Percentiles rank a stretch among this genome's conserved stretches.
Conservation (phyloP, 1,284 basidiomycete genomes). For the Kwoniella shivajii region DNA sequence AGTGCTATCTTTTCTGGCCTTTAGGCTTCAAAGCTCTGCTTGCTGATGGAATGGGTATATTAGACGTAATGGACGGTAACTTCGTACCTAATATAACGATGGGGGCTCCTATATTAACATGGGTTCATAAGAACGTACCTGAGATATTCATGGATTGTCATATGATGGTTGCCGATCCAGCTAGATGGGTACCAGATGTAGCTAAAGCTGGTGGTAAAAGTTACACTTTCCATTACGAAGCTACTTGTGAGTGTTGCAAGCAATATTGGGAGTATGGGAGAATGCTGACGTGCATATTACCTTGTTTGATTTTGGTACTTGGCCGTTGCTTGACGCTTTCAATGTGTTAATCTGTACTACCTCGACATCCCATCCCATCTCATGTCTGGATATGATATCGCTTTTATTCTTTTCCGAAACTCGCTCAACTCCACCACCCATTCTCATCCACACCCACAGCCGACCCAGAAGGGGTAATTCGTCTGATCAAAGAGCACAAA, state of each 20-base stretch:
- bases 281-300: too few species aligned
- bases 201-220: slow-evolving; percentile 91
- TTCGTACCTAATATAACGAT: slow-evolving; percentile 99
- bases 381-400: not conserved
- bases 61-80: slow-evolving; percentile 97
- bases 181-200: slow-evolving; percentile 96
- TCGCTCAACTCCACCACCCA: not conserved
- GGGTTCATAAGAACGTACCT: slow-evolving; percentile 85
- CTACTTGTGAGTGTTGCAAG: slow-evolving; percentile 67
- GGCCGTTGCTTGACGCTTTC: too few species aligned
- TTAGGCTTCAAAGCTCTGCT: not conserved
- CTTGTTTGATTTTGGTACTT: too few species aligned
- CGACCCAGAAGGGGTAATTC: slow-evolving; percentile 73
- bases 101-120: slow-evolving; percentile 86
- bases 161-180: slow-evolving; percentile 98
- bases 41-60: not conserved
- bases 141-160: slow-evolving; percentile 99
- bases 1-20: slow-evolving; percentile 32
- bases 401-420: not conserved
- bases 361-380: not conserved
- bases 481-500: slow-evolving; percentile 64
- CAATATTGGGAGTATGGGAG: not conserved
- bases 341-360: not conserved
- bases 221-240: slow-evolving; percentile 98
- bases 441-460: slow-evolving; percentile 1